Conservation (phyloP, 2,329 filamentous ascomycete genomes). For the Exophiala oligosperma region DNA sequence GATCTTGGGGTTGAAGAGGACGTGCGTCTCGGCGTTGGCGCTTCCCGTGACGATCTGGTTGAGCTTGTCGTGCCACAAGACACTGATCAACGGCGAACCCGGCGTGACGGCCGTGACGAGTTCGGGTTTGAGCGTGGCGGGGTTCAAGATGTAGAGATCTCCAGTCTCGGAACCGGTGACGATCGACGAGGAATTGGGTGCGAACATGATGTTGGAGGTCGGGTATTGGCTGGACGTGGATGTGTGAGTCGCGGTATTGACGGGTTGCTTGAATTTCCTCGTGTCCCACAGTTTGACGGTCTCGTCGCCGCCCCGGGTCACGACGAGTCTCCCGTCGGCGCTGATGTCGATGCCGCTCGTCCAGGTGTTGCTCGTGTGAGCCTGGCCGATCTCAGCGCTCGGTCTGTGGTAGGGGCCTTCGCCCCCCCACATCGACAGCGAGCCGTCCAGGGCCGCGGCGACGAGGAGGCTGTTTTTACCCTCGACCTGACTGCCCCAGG, state of each 20-base stretch:
- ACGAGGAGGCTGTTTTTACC: conserved; percentile 79
- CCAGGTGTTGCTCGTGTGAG: conserved; percentile 82
- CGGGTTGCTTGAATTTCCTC: conserved; percentile 87
- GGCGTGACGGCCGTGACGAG: conserved; percentile 87
- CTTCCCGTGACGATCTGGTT: conserved; percentile 96
- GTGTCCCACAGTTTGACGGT: conserved; percentile 96
- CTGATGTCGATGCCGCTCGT: conserved; percentile 91
- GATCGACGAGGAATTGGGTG: conserved; percentile 78
- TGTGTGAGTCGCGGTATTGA: conserved; percentile 74
- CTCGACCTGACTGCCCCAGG: conserved; percentile 75
- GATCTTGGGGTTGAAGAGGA: conserved; percentile 85
- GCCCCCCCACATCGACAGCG: conserved; percentile 86
- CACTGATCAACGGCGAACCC: conserved; percentile 75
- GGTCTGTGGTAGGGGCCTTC: conserved; percentile 84
- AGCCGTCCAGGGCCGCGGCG: conserved; percentile 82
- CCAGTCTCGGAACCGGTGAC: conserved; percentile 86
- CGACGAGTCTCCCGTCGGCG: conserved; percentile 82
- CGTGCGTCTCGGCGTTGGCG: conserved; percentile 82
- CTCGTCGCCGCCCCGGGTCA: conserved; percentile 88
- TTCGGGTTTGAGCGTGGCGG: conserved; percentile 82
- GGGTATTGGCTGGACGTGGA: conserved; percentile 83
- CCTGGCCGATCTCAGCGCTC: conserved; percentile 77
- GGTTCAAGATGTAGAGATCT: conserved; percentile 88
- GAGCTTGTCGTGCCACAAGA: conserved; percentile 89
- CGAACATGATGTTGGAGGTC: conserved; percentile 85